Evolutionary conservation across 495 filamentous ascomycete species (phyloP).

Genomic region (Lophiostoma macrostomum): DNA sequence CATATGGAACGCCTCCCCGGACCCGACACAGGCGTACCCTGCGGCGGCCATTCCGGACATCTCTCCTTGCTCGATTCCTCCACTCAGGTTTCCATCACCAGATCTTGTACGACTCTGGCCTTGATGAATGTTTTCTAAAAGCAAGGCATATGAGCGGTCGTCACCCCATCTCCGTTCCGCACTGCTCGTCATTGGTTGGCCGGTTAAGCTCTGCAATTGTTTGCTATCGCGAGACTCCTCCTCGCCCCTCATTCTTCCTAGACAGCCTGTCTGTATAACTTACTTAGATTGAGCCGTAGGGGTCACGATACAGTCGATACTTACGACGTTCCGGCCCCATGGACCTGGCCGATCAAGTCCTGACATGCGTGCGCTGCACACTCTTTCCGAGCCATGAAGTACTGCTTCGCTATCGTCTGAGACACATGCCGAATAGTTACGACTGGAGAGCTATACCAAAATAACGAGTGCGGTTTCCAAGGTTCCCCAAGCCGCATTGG

Average conservation of each 20-base stretch:
- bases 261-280: slow-evolving; percentile 13
- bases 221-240: background rate
- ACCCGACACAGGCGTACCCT: no score
- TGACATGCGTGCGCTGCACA: no score
- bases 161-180: background rate
- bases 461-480: no score
- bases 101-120: slow-evolving; percentile 8
- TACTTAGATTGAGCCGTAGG: background rate
- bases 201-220: slow-evolving; percentile 2
- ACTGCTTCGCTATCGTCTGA: no score
- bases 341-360: background rate
- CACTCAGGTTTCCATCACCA: slow-evolving; percentile 6
- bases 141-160: background rate
- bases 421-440: no score
- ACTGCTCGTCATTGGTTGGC: slow-evolving; percentile 1
- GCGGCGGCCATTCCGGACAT: no score
- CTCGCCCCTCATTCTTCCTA: background rate
- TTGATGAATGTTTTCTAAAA: background rate
- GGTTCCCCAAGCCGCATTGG: no score
- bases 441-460: no score
- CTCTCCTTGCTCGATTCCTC: background rate
- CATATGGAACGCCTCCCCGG: no score
- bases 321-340: no score
- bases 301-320: background rate
- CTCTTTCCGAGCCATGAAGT: no score